phyloP scores from a whole-genome alignment of 345 rosid genomes.

The Brassica rapa region DNA sequence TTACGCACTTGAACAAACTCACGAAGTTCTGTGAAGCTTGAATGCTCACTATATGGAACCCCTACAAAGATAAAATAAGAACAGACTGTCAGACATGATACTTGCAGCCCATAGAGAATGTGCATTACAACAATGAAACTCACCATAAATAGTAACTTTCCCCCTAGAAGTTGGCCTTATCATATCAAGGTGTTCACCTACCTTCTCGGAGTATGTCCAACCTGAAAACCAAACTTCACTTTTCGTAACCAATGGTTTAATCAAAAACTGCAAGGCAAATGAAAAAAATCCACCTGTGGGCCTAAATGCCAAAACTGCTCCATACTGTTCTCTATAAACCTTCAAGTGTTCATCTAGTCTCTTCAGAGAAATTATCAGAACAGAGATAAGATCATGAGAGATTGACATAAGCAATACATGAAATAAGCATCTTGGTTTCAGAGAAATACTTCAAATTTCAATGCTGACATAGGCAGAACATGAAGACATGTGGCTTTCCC shows the following conservation, averaged over 20 bases:
- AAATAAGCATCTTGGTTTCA: slow-evolving; percentile 17
- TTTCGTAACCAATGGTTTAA: not conserved
- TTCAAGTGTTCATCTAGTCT: slow-evolving; percentile 57
- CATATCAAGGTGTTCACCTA: slow-evolving; percentile 60
- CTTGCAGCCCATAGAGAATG: not conserved
- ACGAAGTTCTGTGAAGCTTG: slow-evolving; percentile 71
- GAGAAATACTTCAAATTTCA: slow-evolving; percentile 56
- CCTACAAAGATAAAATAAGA: slow-evolving; percentile 43
- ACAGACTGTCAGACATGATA: not conserved
- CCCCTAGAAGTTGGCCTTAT: slow-evolving; percentile 65
- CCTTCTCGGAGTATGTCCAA: slow-evolving; percentile 72
- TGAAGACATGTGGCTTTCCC: slow-evolving; percentile 68
- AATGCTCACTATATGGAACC: slow-evolving; percentile 84
- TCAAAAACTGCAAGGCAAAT: not conserved
- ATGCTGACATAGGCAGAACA: slow-evolving; percentile 70
- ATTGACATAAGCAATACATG: not conserved
- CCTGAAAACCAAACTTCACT: slow-evolving; percentile 43
- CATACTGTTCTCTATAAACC: slow-evolving; percentile 47
- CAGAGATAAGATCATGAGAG: not conserved
- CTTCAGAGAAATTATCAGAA: slow-evolving; percentile 35
- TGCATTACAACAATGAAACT: slow-evolving; percentile 34
- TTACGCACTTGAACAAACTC: slow-evolving; percentile 71
- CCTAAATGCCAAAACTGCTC: slow-evolving; percentile 68
- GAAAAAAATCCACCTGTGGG: slow-evolving; percentile 60
- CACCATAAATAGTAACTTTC: slow-evolving; percentile 70